phyloP scores from a whole-genome alignment of 805 yeast genomes.

The Jamesozyma piceae region DNA sequence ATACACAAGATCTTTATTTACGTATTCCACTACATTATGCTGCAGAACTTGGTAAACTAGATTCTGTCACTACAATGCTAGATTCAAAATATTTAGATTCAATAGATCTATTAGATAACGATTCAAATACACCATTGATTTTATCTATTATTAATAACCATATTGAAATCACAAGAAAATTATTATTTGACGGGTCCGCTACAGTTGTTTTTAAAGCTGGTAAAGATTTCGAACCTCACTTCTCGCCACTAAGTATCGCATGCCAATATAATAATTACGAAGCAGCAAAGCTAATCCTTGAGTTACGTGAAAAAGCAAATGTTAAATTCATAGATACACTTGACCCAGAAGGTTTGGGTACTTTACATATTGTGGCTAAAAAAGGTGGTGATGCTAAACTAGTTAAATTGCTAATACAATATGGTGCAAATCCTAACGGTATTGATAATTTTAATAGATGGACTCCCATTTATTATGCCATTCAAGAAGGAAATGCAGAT shows the following conservation, averaged over 20 bases:
- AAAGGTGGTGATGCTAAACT: conserved; percentile 62
- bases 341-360: conserved; percentile 82
- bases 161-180: conserved; percentile 39
- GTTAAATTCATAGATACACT: conserved; percentile 21
- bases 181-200: conserved; percentile 40
- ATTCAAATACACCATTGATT: conserved; percentile 73
- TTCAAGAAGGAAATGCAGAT: conserved; percentile 67
- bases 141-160: conserved; percentile 67
- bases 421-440: conserved; percentile 70
- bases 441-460: conserved; percentile 81
- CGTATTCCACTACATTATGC: conserved; percentile 85
- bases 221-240: conserved; percentile 41
- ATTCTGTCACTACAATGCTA: conserved; percentile 34
- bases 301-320: conserved; percentile 11
- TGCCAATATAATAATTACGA: conserved; percentile 74
- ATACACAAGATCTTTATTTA: conserved; percentile 55
- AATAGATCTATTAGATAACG: conserved; percentile 48
- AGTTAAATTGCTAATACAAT: conserved; percentile 56
- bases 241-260: conserved; percentile 74
- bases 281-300: conserved; percentile 55
- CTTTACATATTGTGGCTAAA: conserved; percentile 81
- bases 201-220: conserved; percentile 11
- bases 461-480: conserved; percentile 90
- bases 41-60: conserved; percentile 46
- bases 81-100: conserved; percentile 24